Conservation (phyloP, 2,329 filamentous ascomycete genomes). For the Xylaria sp. region DNA sequence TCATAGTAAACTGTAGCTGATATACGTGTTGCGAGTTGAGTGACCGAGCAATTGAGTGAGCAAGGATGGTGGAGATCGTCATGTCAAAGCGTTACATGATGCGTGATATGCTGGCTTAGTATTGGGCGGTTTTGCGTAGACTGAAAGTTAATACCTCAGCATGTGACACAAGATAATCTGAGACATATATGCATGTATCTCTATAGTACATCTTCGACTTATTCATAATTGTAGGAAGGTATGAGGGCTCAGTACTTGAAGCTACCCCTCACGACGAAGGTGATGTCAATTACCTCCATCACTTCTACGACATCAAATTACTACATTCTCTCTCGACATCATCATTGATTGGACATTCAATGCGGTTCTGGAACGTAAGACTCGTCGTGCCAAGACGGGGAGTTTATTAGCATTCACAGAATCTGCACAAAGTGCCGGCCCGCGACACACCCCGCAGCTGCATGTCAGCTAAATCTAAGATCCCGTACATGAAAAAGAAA, state of each 20-base stretch:
- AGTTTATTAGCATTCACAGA: neutral
- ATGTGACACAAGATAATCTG: neutral
- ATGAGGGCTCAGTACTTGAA: neutral
- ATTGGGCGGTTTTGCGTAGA: too few species aligned
- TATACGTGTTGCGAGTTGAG: neutral
- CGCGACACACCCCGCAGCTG: constrained; percentile 9
- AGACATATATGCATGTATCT: neutral
- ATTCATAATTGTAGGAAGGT: neutral
- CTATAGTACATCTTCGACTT: neutral
- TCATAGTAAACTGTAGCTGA: neutral
- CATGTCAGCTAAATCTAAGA: neutral
- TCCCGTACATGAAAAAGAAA: constrained; percentile 6
- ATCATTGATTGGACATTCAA: neutral
- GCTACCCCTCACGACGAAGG: neutral
- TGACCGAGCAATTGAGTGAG: neutral
- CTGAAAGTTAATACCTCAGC: too few species aligned
- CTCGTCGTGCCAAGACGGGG: neutral
- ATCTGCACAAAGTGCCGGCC: neutral
- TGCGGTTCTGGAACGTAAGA: neutral
- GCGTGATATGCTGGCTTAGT: too few species aligned
- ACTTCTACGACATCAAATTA: constrained; percentile 1
- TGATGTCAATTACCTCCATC: neutral
- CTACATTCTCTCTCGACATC: neutral
- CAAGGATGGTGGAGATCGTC: neutral
- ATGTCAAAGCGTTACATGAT: too few species aligned